Conservation (phyloP, 352 stramenopile species). For the Thraustotheca clavata region DNA sequence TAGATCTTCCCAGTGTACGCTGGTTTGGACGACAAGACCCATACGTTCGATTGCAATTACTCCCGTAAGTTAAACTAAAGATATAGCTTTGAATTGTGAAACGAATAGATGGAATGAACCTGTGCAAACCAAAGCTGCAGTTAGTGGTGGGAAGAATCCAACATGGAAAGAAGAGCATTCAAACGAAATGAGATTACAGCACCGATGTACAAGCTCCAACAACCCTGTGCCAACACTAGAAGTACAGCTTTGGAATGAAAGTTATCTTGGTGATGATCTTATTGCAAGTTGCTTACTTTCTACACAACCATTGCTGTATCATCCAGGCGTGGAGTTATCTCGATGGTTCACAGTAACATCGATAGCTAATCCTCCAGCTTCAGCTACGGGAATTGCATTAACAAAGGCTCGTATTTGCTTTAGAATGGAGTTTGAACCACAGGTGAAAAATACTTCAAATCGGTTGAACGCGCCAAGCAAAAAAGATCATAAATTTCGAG, state of each 20-base stretch:
- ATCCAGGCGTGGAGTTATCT: slow-evolving; percentile 56
- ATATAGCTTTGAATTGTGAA: neutral
- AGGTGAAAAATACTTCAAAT: neutral
- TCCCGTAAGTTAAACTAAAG: slow-evolving; percentile 16
- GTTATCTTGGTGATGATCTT: slow-evolving; percentile 72
- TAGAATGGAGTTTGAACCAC: slow-evolving; percentile 14
- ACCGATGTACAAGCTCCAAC: slow-evolving; percentile 86
- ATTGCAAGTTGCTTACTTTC: slow-evolving; percentile 70
- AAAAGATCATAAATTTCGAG: slow-evolving; percentile 80
- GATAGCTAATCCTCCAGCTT: neutral
- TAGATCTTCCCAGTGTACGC: slow-evolving; percentile 17
- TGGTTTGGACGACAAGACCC: slow-evolving; percentile 19
- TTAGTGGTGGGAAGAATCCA: slow-evolving; percentile 64
- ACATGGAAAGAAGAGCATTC: slow-evolving; percentile 63
- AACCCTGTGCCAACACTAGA: slow-evolving; percentile 75
- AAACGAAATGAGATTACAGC: slow-evolving; percentile 74
- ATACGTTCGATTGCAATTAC: slow-evolving; percentile 13
- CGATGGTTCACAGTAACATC: slow-evolving; percentile 61
- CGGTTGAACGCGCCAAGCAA: slow-evolving; percentile 39
- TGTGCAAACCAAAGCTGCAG: slow-evolving; percentile 62
- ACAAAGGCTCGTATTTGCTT: slow-evolving; percentile 6
- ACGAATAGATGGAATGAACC: slow-evolving; percentile 74
- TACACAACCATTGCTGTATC: slow-evolving; percentile 72
- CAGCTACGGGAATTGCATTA: neutral
- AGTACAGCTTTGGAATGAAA: slow-evolving; percentile 81